Conservation (phyloP, 1,284 basidiomycete species). For the Puccinia brachypodii region DNA sequence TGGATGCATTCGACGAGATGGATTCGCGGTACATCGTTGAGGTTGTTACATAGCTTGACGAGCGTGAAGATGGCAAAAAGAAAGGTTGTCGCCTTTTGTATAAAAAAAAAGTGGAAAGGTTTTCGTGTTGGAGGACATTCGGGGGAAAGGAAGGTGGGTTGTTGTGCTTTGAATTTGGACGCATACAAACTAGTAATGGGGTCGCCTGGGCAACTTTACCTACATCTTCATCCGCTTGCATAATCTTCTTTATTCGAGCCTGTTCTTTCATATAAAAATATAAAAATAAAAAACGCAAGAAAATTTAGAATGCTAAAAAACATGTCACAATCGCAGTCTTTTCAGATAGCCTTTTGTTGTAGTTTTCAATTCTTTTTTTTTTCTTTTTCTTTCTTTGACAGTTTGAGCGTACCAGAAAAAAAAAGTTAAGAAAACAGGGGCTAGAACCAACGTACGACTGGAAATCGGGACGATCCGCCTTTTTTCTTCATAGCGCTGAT, state of each 20-base stretch:
- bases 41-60: not conserved
- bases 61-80: not conserved
- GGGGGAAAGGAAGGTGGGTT: not conserved
- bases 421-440: not conserved
- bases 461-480: constrained; percentile 40
- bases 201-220: constrained; percentile 98
- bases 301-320: not conserved
- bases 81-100: constrained; percentile 8
- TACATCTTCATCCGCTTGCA: constrained; percentile 99
- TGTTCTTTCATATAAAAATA: not conserved
- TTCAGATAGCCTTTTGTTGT: not conserved
- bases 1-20: not conserved
- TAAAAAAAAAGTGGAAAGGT: not conserved
- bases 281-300: constrained; percentile 55
- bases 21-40: not conserved
- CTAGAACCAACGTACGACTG: constrained; percentile 35
- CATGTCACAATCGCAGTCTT: not conserved
- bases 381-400: not conserved
- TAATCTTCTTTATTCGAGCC: constrained; percentile 98
- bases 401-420: not conserved
- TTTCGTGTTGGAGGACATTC: too few species aligned
- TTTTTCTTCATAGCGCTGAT: constrained; percentile 41
- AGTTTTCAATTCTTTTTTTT: not conserved
- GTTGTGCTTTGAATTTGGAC: not conserved
- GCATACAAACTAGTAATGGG: constrained; percentile 88